Evolutionary conservation across 2,329 filamentous ascomycete genomes (phyloP).

Genomic region (Fusarium coicis): DNA sequence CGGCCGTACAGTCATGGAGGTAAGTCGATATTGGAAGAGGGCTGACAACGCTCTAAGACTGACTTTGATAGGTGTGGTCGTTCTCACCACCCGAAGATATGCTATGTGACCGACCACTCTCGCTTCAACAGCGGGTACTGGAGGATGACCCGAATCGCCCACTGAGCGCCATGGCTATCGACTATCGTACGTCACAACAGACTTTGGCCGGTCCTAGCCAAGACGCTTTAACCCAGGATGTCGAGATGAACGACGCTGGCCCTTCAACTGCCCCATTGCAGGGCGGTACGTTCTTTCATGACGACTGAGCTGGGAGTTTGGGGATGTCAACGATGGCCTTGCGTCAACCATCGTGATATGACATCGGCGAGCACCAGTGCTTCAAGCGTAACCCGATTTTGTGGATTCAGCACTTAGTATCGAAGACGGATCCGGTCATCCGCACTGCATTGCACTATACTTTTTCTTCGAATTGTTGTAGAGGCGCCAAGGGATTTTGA

Average conservation of each 20-base stretch:
- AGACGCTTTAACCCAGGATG: conserved; percentile 56
- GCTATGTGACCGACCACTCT: conserved; percentile 63
- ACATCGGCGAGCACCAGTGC: conserved; percentile 10
- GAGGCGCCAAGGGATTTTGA: conserved; percentile 46
- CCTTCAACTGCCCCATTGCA: conserved; percentile 65
- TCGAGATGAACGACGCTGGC: conserved; percentile 67
- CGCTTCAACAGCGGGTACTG: conserved; percentile 58
- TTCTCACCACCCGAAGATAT: conserved; percentile 87
- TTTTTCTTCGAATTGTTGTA: conserved; percentile 47
- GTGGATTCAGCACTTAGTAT: conserved; percentile 36
- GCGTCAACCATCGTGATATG: conserved; percentile 23
- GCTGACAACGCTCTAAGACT: conserved; percentile 31
- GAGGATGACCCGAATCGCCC: conserved; percentile 61
- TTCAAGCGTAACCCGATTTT: conserved; percentile 20
- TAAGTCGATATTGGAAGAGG: conserved; percentile 57
- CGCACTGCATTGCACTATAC: conserved; percentile 46
- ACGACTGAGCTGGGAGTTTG: conserved; percentile 49
- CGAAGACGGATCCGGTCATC: conserved; percentile 40
- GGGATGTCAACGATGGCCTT: conserved; percentile 11
- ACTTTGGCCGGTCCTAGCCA: conserved; percentile 46
- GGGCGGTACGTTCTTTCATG: conserved; percentile 62
- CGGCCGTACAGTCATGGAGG: conserved; percentile 96
- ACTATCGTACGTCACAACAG: conserved; percentile 52
- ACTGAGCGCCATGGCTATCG: conserved; percentile 61
- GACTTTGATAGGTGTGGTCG: conserved; percentile 80